Evolutionary conservation across 164 flowering plant genomes (phyloP), one percentile per base, ranked within the genome.

Genomic region (Umbilicus rupestris): DNA sequence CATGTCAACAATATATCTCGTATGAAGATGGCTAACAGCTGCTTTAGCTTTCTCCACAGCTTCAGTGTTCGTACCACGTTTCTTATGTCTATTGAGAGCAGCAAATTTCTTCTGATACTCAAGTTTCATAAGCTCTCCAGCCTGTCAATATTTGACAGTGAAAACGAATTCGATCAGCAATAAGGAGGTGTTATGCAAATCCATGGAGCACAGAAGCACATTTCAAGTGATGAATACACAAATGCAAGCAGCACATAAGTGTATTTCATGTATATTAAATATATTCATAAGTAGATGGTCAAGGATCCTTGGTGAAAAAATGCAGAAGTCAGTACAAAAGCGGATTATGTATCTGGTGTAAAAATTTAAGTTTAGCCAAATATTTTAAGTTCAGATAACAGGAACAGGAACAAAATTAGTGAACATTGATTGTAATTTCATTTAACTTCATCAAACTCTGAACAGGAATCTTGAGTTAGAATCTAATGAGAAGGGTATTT

Each of bases 1-100:
- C 96, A 90, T 90, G 75, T 92, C 98, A 28, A 95, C 97, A 46
- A 95, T 87, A 68, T 92, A 92, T 78, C 97, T 86, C 35, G 98
- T 90, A 72, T 95, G 97, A 75, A 95, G 78, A 81, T 92, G 97
- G 71, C 96, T 92, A 16, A 92, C 97, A 29, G 94, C 86, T 15
- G 99, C 99, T 78, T 90, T 92, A 64, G 94, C 80, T 77, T 86
- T 95, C 74, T 92, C 97, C 68, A 92, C 31, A 58, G 94, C 71
- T 67, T 90, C 97, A 46, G 87, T 31, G 63, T 70, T 81, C 30
- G 78, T 69, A 57, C 84, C 79, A 24, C 89, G 85, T 60, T 81
- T 90, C 82, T 88, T 92, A 67, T 86, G 94, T 78, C 76, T 90
- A 74, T 82, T 86, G 62, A 95, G 79, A 64, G 72, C 31, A 50